Conservation (phyloP, 2,329 filamentous ascomycete genomes). For the Didymella glomerata region DNA sequence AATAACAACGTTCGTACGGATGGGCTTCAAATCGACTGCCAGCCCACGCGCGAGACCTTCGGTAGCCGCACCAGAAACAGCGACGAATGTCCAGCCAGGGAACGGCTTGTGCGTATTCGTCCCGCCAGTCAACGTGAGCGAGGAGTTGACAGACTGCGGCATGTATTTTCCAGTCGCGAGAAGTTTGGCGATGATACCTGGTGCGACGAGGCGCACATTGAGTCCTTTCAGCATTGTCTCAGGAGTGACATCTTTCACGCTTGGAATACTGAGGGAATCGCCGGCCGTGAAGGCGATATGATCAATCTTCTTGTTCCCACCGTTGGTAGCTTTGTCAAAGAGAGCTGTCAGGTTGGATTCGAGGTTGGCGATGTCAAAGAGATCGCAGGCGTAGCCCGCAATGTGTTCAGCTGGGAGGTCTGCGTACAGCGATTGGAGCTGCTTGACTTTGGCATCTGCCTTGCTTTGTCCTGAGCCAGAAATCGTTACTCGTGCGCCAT, state of each 20-base stretch:
- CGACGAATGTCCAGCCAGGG: conserved; percentile 44
- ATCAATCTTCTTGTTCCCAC: conserved; percentile 42
- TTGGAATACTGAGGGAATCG: conserved; percentile 26
- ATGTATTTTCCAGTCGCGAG: conserved; percentile 49
- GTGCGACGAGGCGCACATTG: conserved; percentile 48
- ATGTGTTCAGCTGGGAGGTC: conserved; percentile 26
- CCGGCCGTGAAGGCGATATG: conserved; percentile 47
- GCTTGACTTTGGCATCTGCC: conserved; percentile 59
- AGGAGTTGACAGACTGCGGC: conserved; percentile 35
- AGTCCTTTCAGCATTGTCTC: conserved; percentile 31
- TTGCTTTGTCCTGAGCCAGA: conserved; percentile 64
- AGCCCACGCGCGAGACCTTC: conserved; percentile 51
- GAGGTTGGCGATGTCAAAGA: conserved; percentile 37
- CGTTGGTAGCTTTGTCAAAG: conserved; percentile 39
- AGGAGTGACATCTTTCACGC: conserved; percentile 40
- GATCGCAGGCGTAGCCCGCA: conserved; percentile 40
- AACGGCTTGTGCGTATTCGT: conserved; percentile 47
- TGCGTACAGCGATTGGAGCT: conserved; percentile 56
- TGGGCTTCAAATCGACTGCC: conserved; percentile 54
- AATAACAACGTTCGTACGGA: conserved; percentile 55
- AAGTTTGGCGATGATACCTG: conserved; percentile 54
- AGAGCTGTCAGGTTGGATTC: conserved; percentile 40
- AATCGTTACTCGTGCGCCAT: conserved; percentile 65
- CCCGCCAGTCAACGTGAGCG: conserved; percentile 55
- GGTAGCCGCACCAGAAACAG: conserved; percentile 33